Evolutionary conservation across 305 asterid genomes (phyloP).

Genomic region (Euphrasia arctica): DNA sequence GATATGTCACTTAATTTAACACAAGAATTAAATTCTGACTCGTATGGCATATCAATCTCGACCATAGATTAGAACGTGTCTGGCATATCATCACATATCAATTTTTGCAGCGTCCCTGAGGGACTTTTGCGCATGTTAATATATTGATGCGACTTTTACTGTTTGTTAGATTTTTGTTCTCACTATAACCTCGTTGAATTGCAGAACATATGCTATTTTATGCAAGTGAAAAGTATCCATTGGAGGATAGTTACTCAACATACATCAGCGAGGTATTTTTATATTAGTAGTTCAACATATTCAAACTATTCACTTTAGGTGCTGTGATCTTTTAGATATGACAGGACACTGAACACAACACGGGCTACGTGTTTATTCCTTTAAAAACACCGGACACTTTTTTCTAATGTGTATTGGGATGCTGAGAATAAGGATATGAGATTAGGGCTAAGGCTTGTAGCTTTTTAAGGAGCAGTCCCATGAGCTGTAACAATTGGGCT

Average conservation of each 20-base stretch:
- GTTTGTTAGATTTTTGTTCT: constrained; percentile 15
- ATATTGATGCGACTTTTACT: not conserved
- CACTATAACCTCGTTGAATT: constrained; percentile 14
- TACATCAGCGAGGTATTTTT: constrained; percentile 72
- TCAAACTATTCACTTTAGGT: not conserved
- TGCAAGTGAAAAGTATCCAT: constrained; percentile 93
- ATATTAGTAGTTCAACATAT: not conserved
- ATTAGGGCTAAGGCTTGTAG: not conserved
- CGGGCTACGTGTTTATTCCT: not conserved
- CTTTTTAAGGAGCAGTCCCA: not conserved
- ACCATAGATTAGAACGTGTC: no score
- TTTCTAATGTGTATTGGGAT: not conserved
- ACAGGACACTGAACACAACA: not conserved
- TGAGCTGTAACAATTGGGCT: not conserved
- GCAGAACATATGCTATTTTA: constrained; percentile 97
- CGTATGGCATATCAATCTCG: no score
- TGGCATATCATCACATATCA: no score
- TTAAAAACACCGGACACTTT: not conserved
- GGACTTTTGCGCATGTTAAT: no score
- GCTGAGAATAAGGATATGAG: not conserved
- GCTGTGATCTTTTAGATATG: not conserved
- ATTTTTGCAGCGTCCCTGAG: no score
- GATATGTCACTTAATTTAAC: no score
- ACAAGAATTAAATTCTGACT: no score
- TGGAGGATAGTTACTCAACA: constrained; percentile 89